A percentile compares a stretch with the other conserved stretches of the same genome.
phyloP scores from a whole-genome alignment of 371 early-diverging fungal species.

The Apophysomyces sp. region DNA sequence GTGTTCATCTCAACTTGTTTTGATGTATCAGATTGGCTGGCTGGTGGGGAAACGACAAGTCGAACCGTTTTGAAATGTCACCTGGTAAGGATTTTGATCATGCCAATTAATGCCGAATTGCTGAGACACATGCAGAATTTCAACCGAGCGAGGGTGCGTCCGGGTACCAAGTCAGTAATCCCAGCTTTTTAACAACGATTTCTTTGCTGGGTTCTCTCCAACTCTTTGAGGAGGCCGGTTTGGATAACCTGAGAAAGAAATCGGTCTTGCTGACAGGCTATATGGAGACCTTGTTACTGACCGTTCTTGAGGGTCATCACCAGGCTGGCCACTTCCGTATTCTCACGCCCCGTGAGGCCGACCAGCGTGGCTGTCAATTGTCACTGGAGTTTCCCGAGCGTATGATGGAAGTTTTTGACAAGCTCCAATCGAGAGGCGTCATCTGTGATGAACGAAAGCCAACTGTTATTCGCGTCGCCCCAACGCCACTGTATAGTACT shows the following conservation, averaged over 20 bases:
- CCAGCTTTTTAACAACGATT: conserved; percentile 71
- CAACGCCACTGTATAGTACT: conserved; percentile 87
- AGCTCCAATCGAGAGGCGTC: conserved; percentile 67
- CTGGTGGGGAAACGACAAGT: conserved; percentile 94
- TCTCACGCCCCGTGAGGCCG: conserved; percentile 79
- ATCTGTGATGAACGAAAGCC: conserved; percentile 91
- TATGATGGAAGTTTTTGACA: conserved; percentile 60
- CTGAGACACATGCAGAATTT: conserved; percentile 41
- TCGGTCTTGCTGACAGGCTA: conserved; percentile 80
- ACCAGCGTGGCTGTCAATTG: conserved; percentile 87
- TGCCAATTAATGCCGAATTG: neutral
- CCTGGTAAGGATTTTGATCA: conserved; percentile 45
- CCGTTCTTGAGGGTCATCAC: conserved; percentile 29
- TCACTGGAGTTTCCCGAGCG: conserved; percentile 69
- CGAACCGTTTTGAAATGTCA: conserved; percentile 80
- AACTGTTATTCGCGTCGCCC: conserved; percentile 90
- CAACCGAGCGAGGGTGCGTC: conserved; percentile 80
- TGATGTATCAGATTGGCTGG: conserved; percentile 69
- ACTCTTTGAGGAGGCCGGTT: conserved; percentile 74
- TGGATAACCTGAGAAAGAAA: conserved; percentile 69
- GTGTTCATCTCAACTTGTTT: neutral
- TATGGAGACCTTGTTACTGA: conserved; percentile 63
- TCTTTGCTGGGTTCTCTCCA: conserved; percentile 78
- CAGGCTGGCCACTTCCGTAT: conserved; percentile 55
- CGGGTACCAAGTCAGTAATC: conserved; percentile 91